These are phyloP conservation scores for Annulohypoxylon moriforme DNA, from an alignment of 495 filamentous ascomycete genomes.

Conservation along the genomic window DNA sequence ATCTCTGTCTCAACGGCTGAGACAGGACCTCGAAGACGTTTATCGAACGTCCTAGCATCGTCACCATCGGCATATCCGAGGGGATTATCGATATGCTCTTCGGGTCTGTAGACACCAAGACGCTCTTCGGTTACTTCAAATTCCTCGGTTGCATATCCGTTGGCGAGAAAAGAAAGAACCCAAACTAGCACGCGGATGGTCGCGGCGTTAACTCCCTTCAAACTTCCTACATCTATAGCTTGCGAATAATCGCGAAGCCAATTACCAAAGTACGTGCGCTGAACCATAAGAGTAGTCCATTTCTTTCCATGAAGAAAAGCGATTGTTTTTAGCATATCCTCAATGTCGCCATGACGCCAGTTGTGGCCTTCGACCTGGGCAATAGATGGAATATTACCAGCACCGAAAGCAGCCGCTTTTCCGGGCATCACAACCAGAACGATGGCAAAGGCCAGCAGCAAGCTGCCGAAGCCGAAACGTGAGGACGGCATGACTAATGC, in stretches of 20 bases:
- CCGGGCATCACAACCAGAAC: constrained; percentile 72
- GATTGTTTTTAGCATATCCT: constrained; percentile 91
- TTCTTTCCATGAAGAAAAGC: constrained; percentile 91
- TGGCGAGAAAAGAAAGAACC: constrained; percentile 90
- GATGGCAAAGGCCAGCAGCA: constrained; percentile 60
- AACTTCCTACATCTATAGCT: constrained; percentile 89
- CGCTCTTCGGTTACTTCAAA: constrained; percentile 96
- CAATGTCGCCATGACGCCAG: constrained; percentile 94
- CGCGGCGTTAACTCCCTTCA: constrained; percentile 88
- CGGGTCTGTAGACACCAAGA: constrained; percentile 90
- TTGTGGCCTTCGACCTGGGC: constrained; percentile 94
- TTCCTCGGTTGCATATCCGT: constrained; percentile 96
- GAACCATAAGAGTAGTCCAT: constrained; percentile 91
- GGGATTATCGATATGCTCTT: constrained; percentile 95
- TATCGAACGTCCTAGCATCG: constrained; percentile 87
- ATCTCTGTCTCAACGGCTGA: constrained; percentile 80
- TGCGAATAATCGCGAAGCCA: constrained; percentile 84
- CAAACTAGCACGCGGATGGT: constrained; percentile 92
- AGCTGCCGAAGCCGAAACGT: constrained; percentile 52
- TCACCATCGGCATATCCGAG: constrained; percentile 89
- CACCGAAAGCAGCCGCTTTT: constrained; percentile 82
- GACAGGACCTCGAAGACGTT: constrained; percentile 83
- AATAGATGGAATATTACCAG: constrained; percentile 95
- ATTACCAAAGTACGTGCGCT: constrained; percentile 92
- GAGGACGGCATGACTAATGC: constrained; percentile 53